Evolutionary conservation across 768 basidiomycete genomes (phyloP).

Genomic region (Lactarius indigo): DNA sequence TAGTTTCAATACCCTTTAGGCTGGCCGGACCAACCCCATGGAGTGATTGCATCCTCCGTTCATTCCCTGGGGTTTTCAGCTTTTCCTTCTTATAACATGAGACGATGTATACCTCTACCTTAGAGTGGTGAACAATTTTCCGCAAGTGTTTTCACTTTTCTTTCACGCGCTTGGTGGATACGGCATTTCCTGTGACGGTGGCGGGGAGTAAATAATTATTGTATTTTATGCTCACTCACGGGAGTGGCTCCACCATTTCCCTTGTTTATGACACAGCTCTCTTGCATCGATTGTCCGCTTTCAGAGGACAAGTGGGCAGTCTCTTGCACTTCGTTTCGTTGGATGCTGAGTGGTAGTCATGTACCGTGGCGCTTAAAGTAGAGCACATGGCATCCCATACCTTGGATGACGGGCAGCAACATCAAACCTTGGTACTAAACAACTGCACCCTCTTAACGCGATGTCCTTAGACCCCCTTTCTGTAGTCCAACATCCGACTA

Average conservation of each 20-base stretch:
- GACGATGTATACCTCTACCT: constrained; percentile 4
- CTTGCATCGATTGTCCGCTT: not conserved
- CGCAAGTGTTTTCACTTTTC: not conserved
- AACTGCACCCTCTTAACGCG: too few relatives aligned
- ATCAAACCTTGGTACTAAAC: too few relatives aligned
- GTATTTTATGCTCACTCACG: constrained; percentile 5
- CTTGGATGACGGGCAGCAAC: too few relatives aligned
- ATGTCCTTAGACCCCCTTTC: too few relatives aligned
- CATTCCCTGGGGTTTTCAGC: not conserved
- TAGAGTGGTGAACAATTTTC: not conserved
- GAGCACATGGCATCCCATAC: not conserved
- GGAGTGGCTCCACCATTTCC: not conserved
- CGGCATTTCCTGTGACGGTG: not conserved
- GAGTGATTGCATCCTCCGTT: constrained; percentile 32
- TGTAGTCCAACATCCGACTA: not conserved
- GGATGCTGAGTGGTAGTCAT: too few relatives aligned
- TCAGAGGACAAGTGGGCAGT: not conserved
- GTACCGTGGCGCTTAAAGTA: too few relatives aligned
- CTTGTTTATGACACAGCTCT: not conserved
- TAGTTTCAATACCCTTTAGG: constrained; percentile 37
- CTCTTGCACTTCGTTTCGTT: too few relatives aligned
- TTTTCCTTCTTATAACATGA: not conserved
- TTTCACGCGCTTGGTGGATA: constrained; percentile 9
- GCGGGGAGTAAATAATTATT: constrained; percentile 5
- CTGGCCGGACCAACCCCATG: constrained; percentile 68